Conservation (phyloP, 116 monocot genomes). For the Posidonia oceanica region DNA sequence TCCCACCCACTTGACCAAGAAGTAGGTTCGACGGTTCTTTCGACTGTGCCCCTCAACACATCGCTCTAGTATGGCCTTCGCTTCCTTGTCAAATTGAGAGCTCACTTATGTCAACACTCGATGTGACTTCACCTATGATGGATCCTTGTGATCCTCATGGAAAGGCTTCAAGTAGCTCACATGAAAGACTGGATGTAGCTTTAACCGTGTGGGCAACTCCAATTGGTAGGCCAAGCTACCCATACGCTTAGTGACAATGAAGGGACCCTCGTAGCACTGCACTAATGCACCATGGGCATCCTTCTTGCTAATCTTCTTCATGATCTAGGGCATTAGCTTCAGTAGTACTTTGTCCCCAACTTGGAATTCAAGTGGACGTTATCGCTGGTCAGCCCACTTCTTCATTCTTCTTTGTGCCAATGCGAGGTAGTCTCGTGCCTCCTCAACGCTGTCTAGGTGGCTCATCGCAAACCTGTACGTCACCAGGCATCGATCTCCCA, state of each 20-base stretch:
- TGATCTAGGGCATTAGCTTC: not conserved
- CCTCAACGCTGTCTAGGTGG: not conserved
- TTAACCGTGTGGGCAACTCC: not conserved
- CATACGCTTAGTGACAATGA: not conserved
- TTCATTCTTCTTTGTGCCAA: not conserved
- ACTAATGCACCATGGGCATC: not conserved
- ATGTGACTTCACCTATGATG: not conserved
- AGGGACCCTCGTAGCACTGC: not conserved
- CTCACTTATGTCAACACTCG: accelerated
- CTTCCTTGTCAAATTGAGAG: not conserved
- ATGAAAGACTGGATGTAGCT: not conserved
- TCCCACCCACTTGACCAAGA: not conserved
- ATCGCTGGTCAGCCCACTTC: not conserved
- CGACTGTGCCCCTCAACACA: too few species aligned
- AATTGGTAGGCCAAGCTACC: not conserved
- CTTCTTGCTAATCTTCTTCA: not conserved
- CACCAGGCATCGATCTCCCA: not conserved
- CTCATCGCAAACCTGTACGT: not conserved
- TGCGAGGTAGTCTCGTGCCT: not conserved
- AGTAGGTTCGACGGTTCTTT: not conserved
- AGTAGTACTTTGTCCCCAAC: not conserved
- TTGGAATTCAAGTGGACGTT: not conserved
- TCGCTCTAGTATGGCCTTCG: too few species aligned
- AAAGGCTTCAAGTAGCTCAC: not conserved
- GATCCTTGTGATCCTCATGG: not conserved